phyloP scores from a whole-genome alignment of 2,329 filamentous ascomycete species.

The Clarireedia sp. region DNA sequence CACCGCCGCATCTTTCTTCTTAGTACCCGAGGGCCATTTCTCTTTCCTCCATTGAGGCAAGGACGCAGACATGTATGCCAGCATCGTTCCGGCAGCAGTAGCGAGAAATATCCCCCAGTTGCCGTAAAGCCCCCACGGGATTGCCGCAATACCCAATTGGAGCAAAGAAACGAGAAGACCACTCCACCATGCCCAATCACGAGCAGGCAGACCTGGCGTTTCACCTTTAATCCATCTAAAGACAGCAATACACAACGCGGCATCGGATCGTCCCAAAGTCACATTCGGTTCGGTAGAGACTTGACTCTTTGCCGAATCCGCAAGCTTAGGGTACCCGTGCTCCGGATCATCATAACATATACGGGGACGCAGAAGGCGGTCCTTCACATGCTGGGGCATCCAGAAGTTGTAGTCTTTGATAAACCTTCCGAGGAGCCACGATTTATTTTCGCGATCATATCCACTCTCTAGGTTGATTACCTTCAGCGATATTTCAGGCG shows the following conservation, averaged over 20 bases:
- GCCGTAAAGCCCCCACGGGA: slow-evolving; percentile 9
- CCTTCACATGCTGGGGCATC: background rate
- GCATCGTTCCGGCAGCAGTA: slow-evolving; percentile 31
- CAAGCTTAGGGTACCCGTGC: too few relatives aligned
- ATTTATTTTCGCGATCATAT: slow-evolving; percentile 32
- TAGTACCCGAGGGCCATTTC: slow-evolving; percentile 24
- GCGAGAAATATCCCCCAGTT: slow-evolving; percentile 32
- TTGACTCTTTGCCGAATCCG: too few relatives aligned
- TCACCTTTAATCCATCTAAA: background rate
- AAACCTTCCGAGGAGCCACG: slow-evolving; percentile 37
- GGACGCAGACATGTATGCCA: slow-evolving; percentile 31
- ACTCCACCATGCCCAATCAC: slow-evolving; percentile 18
- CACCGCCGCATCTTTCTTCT: background rate
- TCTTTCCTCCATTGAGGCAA: slow-evolving; percentile 37
- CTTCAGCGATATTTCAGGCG: slow-evolving; percentile 28
- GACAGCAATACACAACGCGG: too few relatives aligned
- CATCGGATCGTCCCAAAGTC: too few relatives aligned
- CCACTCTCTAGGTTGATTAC: slow-evolving; percentile 34
- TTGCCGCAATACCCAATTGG: slow-evolving; percentile 14
- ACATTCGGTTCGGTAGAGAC: too few relatives aligned
- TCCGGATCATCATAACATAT: background rate
- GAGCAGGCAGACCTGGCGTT: background rate
- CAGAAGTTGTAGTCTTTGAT: slow-evolving; percentile 30
- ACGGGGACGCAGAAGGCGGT: background rate
- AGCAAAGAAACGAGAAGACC: slow-evolving; percentile 10